Evolutionary conservation across 2,329 filamentous ascomycete genomes (phyloP).

Genomic region (Ceratocystiopsis sp.): DNA sequence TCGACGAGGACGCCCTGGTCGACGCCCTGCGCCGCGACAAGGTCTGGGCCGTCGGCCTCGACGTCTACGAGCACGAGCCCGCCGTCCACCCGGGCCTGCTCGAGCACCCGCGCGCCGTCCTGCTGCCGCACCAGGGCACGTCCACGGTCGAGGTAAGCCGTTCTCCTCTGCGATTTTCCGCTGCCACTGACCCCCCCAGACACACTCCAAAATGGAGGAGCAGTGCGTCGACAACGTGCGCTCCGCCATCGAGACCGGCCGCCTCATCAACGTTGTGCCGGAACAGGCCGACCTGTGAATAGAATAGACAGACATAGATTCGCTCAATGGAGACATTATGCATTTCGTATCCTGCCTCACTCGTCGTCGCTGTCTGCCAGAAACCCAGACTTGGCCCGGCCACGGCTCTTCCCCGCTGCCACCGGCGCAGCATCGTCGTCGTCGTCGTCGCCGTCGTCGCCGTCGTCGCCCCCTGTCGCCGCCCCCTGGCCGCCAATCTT

Average conservation of each 20-base stretch:
- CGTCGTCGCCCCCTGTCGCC: not conserved
- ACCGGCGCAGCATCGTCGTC: slow-evolving; percentile 26
- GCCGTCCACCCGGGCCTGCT: slow-evolving; percentile 42
- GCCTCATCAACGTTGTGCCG: not conserved
- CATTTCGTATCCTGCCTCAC: slow-evolving; percentile 8
- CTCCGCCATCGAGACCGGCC: slow-evolving; percentile 1
- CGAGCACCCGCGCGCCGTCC: slow-evolving; percentile 39
- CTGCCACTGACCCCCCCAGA: not conserved
- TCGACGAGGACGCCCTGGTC: slow-evolving; percentile 38
- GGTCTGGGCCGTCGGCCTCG: slow-evolving; percentile 35
- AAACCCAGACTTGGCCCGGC: slow-evolving; percentile 34
- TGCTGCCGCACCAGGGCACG: slow-evolving; percentile 53
- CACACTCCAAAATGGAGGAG: not conserved
- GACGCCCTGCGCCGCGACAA: slow-evolving; percentile 34
- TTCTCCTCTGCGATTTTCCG: no score
- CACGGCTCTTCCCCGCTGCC: slow-evolving; percentile 20
- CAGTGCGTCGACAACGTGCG: slow-evolving; percentile 2
- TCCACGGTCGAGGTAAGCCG: slow-evolving; percentile 35
- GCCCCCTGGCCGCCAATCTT: slow-evolving; percentile 3
- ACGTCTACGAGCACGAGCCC: slow-evolving; percentile 42
- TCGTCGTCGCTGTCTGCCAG: slow-evolving; percentile 44
- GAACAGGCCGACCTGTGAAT: not conserved
- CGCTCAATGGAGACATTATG: no score
- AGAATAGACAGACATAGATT: no score
- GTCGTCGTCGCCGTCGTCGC: slow-evolving; percentile 13